These are phyloP conservation scores for Begonia peltatifolia DNA, from an alignment of 306 rosid species.

Conservation along the genomic window DNA sequence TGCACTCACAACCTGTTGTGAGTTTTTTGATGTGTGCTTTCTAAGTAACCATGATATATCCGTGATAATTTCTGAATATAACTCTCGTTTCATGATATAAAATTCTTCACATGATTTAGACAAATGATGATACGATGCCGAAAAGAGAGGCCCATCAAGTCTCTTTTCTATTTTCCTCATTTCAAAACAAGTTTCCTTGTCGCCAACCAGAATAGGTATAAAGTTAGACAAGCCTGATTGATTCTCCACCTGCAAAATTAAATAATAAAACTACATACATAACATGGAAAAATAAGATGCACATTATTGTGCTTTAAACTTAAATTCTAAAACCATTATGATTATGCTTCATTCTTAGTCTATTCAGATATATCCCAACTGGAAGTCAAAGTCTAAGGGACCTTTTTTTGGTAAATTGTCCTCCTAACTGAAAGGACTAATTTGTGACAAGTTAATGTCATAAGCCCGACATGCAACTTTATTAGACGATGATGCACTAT, in stretches of 20 bases:
- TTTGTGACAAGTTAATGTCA: no score
- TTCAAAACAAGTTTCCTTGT: slow-evolving; percentile 68
- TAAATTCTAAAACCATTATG: no score
- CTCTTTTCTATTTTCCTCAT: slow-evolving; percentile 47
- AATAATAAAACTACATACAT: no score
- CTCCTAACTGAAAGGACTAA: no score
- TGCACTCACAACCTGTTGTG: slow-evolving; percentile 30
- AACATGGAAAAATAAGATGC: no score
- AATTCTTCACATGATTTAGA: slow-evolving; percentile 22
- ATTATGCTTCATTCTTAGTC: no score
- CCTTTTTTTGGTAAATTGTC: no score
- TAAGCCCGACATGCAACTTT: no score
- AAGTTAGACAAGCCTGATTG: slow-evolving; percentile 90
- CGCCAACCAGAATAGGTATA: slow-evolving; percentile 69
- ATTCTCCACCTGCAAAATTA: slow-evolving; percentile 71
- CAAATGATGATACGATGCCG: slow-evolving; percentile 24
- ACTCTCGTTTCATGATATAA: slow-evolving; percentile 30
- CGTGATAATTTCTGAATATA: slow-evolving; percentile 50
- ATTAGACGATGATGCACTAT: no score
- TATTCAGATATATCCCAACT: no score
- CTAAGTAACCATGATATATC: slow-evolving; percentile 90
- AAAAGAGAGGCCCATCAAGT: slow-evolving; percentile 28
- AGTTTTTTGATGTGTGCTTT: slow-evolving; percentile 43
- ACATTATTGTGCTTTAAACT: no score
- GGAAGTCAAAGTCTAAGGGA: no score